These are phyloP conservation scores for Cyberlindnera euphorbiiphila DNA, from an alignment of 805 yeast species.

Conservation along the genomic window DNA sequence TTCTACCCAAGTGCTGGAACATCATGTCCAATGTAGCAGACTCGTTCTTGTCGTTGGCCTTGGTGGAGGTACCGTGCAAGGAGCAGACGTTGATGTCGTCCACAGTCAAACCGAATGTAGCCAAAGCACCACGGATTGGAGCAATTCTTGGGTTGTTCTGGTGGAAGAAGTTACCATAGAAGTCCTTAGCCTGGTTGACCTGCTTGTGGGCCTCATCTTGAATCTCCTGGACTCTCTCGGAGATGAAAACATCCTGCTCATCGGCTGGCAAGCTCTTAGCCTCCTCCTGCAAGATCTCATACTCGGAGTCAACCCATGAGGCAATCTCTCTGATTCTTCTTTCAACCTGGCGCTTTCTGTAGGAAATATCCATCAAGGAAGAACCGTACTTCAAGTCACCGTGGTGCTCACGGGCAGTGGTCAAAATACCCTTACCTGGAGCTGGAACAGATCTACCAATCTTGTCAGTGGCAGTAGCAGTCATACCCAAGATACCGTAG, in stretches of 20 bases:
- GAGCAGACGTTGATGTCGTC: conserved; percentile 97
- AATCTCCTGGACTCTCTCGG: conserved; percentile 85
- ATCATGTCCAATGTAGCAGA: conserved; percentile 84
- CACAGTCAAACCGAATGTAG: conserved; percentile 85
- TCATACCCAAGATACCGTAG: conserved; percentile 88
- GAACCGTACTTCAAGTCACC: conserved; percentile 75
- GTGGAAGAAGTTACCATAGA: conserved; percentile 96
- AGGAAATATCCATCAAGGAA: conserved; percentile 80
- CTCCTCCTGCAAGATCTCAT: conserved; percentile 66
- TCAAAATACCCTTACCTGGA: conserved; percentile 99
- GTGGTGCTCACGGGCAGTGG: conserved; percentile 93
- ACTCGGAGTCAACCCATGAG: conserved; percentile 81
- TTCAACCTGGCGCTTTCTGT: conserved; percentile 89
- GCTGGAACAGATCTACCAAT: conserved; percentile 99
- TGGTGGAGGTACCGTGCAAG: conserved; percentile 98
- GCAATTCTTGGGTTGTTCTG: conserved; percentile 89
- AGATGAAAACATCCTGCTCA: conserved; percentile 55
- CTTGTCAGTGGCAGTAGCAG: conserved; percentile 97
- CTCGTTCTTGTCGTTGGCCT: conserved; percentile 98
- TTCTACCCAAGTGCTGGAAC: conserved; percentile 94
- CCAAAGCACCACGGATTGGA: conserved; percentile 95
- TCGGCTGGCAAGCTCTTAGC: conserved; percentile 48
- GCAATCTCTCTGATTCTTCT: conserved; percentile 73
- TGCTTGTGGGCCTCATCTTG: conserved; percentile 81
- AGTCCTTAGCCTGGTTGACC: conserved; percentile 80